These are phyloP conservation scores for Moricandia arvensis DNA, from an alignment of 345 rosid species.

Conservation along the genomic window DNA sequence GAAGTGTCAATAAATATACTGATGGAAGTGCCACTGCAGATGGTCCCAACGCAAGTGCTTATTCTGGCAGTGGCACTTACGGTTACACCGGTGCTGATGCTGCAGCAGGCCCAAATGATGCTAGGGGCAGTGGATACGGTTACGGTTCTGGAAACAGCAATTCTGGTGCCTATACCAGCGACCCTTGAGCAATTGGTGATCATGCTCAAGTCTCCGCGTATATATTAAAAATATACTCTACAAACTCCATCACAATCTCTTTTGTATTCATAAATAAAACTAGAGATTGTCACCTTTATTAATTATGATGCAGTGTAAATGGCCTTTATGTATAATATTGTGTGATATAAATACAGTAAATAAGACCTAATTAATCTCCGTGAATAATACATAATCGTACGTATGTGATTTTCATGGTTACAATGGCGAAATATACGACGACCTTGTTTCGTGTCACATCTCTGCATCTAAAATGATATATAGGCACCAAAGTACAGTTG, in stretches of 20 bases:
- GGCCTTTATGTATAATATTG: not conserved
- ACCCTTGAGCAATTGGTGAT: not conserved
- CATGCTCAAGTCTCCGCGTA: not conserved
- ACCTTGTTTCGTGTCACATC: too few relatives aligned
- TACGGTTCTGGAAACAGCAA: not conserved
- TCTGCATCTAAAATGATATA: too few relatives aligned
- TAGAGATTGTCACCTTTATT: not conserved
- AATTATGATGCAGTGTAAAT: not conserved
- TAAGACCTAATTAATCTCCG: too few relatives aligned
- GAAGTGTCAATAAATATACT: not conserved
- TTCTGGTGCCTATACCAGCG: not conserved
- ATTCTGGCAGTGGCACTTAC: not conserved
- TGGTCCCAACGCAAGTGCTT: not conserved
- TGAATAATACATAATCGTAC: too few relatives aligned
- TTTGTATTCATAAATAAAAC: slow-evolving; percentile 6
- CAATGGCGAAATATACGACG: too few relatives aligned
- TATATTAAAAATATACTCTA: not conserved
- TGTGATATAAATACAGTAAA: not conserved
- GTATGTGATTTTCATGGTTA: too few relatives aligned
- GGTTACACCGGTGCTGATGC: not conserved
- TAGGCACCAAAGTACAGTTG: too few relatives aligned
- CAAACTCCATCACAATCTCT: not conserved
- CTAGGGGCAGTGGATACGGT: not conserved
- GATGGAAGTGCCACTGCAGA: not conserved
- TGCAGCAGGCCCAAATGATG: not conserved